Evolutionary conservation across 768 basidiomycete species (phyloP).

Genomic region (Calvatia gigantea): DNA sequence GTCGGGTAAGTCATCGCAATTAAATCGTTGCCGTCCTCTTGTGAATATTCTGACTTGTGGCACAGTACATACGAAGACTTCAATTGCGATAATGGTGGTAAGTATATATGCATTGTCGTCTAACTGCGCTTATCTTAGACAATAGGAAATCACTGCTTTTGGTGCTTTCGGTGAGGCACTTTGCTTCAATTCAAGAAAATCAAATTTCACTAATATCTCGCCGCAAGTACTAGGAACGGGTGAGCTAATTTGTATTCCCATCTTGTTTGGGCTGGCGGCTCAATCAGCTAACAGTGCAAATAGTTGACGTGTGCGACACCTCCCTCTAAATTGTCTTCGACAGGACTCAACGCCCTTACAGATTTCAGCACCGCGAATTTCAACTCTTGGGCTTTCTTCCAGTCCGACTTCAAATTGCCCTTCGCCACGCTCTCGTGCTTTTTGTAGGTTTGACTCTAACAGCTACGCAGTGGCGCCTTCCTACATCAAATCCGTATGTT

Average conservation of each 20-base stretch:
- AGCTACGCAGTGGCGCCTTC: neutral
- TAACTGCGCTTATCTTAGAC: neutral
- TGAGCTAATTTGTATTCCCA: neutral
- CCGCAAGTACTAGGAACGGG: constrained; percentile 16
- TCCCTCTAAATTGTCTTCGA: neutral
- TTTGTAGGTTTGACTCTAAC: neutral
- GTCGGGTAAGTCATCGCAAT: constrained; percentile 11
- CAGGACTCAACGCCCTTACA: neutral
- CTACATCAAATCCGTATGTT: neutral
- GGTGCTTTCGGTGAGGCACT: constrained; percentile 16
- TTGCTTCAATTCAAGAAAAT: neutral
- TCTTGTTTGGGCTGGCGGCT: neutral
- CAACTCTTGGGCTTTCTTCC: neutral
- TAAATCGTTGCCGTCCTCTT: neutral
- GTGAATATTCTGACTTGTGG: neutral
- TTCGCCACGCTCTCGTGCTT: neutral
- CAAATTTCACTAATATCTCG: neutral
- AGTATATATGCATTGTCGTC: neutral
- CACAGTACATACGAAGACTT: constrained; percentile 14
- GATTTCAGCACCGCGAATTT: neutral
- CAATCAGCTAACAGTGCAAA: constrained; percentile 10
- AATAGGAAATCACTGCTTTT: constrained; percentile 15
- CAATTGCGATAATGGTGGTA: constrained; percentile 15
- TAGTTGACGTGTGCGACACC: constrained; percentile 16
- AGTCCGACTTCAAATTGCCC: neutral